Evolutionary conservation across 164 flowering plant genomes (phyloP), one percentile per base, ranked within the genome.

Genomic region (Hamamelis virginiana): DNA sequence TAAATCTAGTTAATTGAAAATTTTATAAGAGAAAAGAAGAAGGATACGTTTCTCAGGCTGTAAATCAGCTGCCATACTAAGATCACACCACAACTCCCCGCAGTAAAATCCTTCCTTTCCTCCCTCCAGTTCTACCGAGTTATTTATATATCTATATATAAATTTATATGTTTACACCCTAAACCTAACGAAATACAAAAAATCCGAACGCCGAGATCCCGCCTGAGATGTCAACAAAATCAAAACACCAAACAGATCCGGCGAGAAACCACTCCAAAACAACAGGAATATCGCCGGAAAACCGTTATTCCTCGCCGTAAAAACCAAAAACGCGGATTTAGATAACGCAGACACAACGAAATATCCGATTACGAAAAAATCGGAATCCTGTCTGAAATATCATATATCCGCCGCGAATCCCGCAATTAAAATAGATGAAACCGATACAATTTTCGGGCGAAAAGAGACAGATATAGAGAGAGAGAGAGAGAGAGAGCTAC

Each of bases 41-140:
- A 83, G 82, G 80, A 77, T 80, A 83, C 84, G 76, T 25, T 76
- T 74, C 52, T 72, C 73, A 21, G 59, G 33, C n/a, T 74, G 72
- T 14, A 64, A 23, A 52, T 79, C 71, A 4, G 77, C 44, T 1
- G 80, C 78, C 79, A 78, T 72, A 26, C 1, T 38, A 38, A 71
- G 69, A 72, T 79, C 78, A 70, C 84, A 83, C 82, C 82, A 81
- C 28, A 81, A 73, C 38, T 76, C 82, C 48, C 76, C 78, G 41
- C 74, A 72, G 50, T 52, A 79, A 64, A 76, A 79, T 23, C 82
- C 82, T 66, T 43, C 45, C 25, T 60, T 60, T 59, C 64, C 58
- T 69, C 59, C 73, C 80, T 77, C 85, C 80, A 77, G 83, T 46
- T 81, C 80, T 69, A 58, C 65, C 41, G 4, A 64, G 45, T 50